phyloP scores from a whole-genome alignment of 2,329 filamentous ascomycete species.

The Cordyceps cicadae region DNA sequence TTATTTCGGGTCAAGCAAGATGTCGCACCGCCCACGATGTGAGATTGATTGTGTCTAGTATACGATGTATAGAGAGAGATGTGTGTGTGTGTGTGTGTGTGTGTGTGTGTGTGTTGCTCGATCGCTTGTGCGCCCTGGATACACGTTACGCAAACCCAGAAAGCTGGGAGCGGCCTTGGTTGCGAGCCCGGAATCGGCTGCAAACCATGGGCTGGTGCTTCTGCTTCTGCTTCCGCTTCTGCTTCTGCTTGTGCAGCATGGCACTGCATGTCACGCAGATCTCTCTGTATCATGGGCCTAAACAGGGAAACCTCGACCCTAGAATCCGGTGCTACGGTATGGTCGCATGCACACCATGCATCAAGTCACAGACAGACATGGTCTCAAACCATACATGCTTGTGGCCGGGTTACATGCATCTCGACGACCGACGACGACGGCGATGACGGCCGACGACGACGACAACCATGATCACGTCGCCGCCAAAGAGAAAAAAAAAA shows the following conservation, averaged over 20 bases:
- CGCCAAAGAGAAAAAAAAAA: no score
- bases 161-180: neutral
- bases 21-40: neutral
- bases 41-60: neutral
- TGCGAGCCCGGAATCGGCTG: neutral
- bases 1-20: neutral
- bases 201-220: neutral
- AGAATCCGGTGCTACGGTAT: neutral
- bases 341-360: neutral
- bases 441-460: no score
- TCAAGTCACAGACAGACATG: neutral
- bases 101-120: neutral
- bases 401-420: neutral
- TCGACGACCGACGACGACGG: no score
- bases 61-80: neutral
- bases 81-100: neutral
- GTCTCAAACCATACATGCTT: neutral
- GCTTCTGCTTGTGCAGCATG: neutral
- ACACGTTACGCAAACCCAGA: neutral
- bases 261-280: neutral
- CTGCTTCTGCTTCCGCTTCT: no score
- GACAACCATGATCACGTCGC: no score
- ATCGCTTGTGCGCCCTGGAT: neutral
- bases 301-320: neutral
- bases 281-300: neutral